Base-by-base conservation (phyloP, 495 filamentous ascomycete genomes). In the Tuber melanosporum region DNA sequence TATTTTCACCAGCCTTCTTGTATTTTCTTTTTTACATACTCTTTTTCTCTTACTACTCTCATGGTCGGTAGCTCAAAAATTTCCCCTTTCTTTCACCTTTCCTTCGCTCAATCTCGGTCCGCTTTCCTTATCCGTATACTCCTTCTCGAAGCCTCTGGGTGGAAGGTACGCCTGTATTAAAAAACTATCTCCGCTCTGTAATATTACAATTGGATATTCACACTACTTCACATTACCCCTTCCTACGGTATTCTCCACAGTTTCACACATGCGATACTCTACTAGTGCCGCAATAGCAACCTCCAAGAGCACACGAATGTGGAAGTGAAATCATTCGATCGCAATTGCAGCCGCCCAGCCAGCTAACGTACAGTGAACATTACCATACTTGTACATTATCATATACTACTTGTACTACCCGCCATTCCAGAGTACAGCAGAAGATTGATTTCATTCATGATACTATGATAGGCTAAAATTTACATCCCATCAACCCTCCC, bases 1-100 rank as follows among this genome's bases (percentile, higher is more conserved):
- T 70, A 73, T 78, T 77, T 82, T 71, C 76, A 80, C 69, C 76
- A 46, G 71, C 70, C 42, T 71, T 71, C 72, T 78, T 79, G 44
- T 78, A 72, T 79, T 36, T 80, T n/a, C 43, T 26, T 49, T 5
- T 72, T 72, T 41, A 41, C 4, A 41, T 41, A 44, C n/a, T 73
- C 72, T 73, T 41, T 73, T 72, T 71, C 17, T 17, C 57, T 36
- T 26, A 66, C 32, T 7, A 1, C 57, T 66, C 26, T 66, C 57
- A 66, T 36, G 26, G 57, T 36, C 57, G 57, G 57, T 36, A 36
- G 14, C 57, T 36, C 57, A 66, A 36, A 66, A 36, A 62, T 41
- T 36, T 17, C 32, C 26, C 26, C 12, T 10, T 32, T 66, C 17
- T 41, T 17, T 17, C 36, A 12, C 26, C 3, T 10, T 15, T 15